These are phyloP conservation scores for Lichtheimia hyalospora DNA, from an alignment of 371 early-diverging fungal species.

Conservation along the genomic window DNA sequence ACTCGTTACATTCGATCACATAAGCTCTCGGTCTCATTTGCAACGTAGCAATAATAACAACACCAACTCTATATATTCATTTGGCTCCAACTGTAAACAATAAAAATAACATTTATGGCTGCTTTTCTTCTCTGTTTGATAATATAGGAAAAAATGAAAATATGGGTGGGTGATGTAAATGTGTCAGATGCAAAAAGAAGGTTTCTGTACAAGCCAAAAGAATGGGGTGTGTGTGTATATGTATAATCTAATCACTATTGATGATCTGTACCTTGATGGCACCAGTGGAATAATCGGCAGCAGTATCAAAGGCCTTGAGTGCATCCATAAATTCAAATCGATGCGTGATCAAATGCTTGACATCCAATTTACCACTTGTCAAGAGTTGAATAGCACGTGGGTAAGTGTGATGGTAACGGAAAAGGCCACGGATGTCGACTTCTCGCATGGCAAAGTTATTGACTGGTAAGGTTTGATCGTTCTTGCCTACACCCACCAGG, in stretches of 20 bases:
- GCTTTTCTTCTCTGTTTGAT: no score
- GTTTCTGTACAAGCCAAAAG: no score
- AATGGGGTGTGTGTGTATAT: no score
- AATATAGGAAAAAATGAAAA: no score
- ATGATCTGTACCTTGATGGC: conserved; percentile 47
- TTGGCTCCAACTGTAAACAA: no score
- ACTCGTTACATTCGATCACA: no score
- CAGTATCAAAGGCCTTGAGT: conserved; percentile 42
- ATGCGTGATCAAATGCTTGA: conserved; percentile 41
- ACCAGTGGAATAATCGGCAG: conserved; percentile 33
- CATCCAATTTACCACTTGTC: conserved; percentile 30
- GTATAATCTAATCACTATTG: conserved; percentile 14
- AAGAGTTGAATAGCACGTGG: conserved; percentile 41
- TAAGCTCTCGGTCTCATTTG: no score
- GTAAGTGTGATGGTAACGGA: conserved; percentile 45
- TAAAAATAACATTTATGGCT: no score
- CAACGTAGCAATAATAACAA: no score
- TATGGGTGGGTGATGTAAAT: no score
- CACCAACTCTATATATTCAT: no score
- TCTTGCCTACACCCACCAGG: conserved; percentile 50
- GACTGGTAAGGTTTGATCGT: conserved; percentile 42
- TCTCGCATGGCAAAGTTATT: conserved; percentile 54
- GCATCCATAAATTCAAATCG: conserved; percentile 44
- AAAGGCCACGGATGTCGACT: conserved; percentile 44
- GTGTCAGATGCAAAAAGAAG: no score